Percentiles rank a stretch among this genome's conserved stretches.
These are phyloP conservation scores for Metschnikowia koreensis DNA, from an alignment of 805 yeast species.

Conservation along the genomic window DNA sequence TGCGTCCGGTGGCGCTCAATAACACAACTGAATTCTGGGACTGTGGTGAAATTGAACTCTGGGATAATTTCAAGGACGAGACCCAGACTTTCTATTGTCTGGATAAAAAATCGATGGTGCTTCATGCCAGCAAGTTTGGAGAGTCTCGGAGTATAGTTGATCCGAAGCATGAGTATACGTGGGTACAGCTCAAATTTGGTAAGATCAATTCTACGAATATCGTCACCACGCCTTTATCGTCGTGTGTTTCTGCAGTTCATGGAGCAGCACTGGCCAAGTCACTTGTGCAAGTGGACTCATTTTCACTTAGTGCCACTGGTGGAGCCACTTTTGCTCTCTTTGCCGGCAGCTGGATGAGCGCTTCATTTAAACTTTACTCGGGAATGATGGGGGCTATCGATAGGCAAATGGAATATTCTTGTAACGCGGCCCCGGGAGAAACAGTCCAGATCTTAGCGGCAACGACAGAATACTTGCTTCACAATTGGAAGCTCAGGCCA, in stretches of 20 bases:
- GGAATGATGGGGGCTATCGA: constrained; percentile 3
- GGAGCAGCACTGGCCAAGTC: constrained; percentile 11
- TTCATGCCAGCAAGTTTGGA: constrained; percentile 1
- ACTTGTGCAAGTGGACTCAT: neutral
- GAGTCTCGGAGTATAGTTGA: neutral
- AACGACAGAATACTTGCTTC: constrained; percentile 3
- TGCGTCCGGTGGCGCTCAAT: too few species aligned
- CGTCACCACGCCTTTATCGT: constrained; percentile 5
- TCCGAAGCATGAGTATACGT: neutral
- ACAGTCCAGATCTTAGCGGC: constrained; percentile 10
- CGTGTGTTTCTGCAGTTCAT: constrained; percentile 6
- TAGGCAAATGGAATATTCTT: constrained; percentile 11
- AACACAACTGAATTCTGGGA: neutral
- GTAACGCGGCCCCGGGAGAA: constrained; percentile 9
- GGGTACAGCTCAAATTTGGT: constrained; percentile 15
- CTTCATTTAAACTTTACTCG: neutral
- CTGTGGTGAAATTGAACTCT: neutral
- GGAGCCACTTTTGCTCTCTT: constrained; percentile 2
- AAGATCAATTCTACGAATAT: neutral
- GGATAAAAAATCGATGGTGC: constrained; percentile 1
- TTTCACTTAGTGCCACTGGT: neutral
- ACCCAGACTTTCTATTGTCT: constrained; percentile 1
- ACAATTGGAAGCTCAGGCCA: constrained; percentile 9
- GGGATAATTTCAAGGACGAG: neutral
- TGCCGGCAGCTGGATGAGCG: constrained; percentile 1